Evolutionary conservation across 1,284 basidiomycete species (phyloP).

Genomic region (Wolfiporia cocos): DNA sequence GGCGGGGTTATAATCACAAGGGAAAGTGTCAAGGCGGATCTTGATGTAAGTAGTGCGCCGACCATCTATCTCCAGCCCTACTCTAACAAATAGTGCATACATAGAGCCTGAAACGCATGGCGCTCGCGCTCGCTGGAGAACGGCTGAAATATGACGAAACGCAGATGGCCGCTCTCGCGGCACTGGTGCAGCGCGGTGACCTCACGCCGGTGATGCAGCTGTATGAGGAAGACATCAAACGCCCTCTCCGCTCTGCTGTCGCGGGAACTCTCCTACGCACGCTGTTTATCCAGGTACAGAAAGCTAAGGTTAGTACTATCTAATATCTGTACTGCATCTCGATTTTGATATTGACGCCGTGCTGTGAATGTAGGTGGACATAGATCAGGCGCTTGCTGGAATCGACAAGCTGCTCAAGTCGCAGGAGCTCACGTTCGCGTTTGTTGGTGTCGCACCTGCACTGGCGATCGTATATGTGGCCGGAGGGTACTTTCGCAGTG

Average conservation of each 20-base stretch:
- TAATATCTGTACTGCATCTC: not conserved
- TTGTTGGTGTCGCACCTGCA: slow-evolving; percentile 93
- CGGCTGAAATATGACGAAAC: slow-evolving; percentile 58
- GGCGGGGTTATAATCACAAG: slow-evolving; percentile 63
- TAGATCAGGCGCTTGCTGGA: slow-evolving; percentile 80
- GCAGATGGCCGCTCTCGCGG: slow-evolving; percentile 61
- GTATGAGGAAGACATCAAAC: slow-evolving; percentile 91
- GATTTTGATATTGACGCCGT: not conserved
- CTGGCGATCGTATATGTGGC: slow-evolving; percentile 76
- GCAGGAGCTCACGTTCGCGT: slow-evolving; percentile 95
- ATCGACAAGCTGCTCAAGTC: slow-evolving; percentile 92
- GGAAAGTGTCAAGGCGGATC: slow-evolving; percentile 76
- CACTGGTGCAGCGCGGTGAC: slow-evolving; percentile 75
- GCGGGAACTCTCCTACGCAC: slow-evolving; percentile 82
- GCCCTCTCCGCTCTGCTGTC: slow-evolving; percentile 78
- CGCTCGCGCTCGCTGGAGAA: slow-evolving; percentile 79
- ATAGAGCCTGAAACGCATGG: slow-evolving; percentile 92
- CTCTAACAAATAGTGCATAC: not conserved
- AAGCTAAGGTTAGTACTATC: slow-evolving; percentile 74
- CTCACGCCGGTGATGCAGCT: slow-evolving; percentile 84
- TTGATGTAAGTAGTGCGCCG: slow-evolving; percentile 61
- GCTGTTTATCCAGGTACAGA: slow-evolving; percentile 92
- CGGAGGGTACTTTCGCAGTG: slow-evolving; percentile 43
- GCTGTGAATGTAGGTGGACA: slow-evolving; percentile 92
- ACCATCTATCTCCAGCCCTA: slow-evolving; percentile 2